Percentiles rank a stretch among this genome's conserved stretches.
phyloP scores from a whole-genome alignment of 345 rosid genomes.

The Eucalyptus virginea region DNA sequence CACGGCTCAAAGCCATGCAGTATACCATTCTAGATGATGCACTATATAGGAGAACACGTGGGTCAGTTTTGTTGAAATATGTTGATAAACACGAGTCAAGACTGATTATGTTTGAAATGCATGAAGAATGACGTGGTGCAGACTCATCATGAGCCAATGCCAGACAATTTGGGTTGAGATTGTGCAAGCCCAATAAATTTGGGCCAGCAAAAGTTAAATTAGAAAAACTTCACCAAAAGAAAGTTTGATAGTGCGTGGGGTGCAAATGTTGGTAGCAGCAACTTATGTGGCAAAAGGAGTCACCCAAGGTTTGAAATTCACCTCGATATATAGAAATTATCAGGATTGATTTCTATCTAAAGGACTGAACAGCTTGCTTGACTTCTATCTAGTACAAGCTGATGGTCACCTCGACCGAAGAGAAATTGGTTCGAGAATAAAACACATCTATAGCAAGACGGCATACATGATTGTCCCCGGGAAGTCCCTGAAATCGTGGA shows the following conservation, averaged over 20 bases:
- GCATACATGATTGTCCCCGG: background rate
- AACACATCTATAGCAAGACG: background rate
- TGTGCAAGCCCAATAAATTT: background rate
- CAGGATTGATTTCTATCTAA: background rate
- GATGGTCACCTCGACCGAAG: background rate
- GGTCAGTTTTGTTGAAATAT: background rate
- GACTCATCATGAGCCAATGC: background rate
- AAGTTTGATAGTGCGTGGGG: background rate
- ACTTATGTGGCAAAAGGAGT: background rate
- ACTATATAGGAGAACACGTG: background rate
- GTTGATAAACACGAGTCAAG: background rate
- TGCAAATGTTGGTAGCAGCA: background rate
- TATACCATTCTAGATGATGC: background rate
- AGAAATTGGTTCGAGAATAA: background rate
- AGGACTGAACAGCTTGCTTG: background rate
- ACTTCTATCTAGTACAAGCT: background rate
- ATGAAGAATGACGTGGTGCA: background rate
- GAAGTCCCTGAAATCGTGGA: background rate
- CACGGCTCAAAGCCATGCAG: background rate
- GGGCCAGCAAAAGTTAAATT: background rate
- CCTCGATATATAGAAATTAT: background rate
- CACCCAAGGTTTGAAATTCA: background rate
- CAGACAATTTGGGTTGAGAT: background rate
- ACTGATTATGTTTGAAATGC: background rate
- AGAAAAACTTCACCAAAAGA: background rate